Evolutionary conservation across 768 basidiomycete genomes (phyloP), one percentile per base, ranked within the genome.

Genomic region (Hygrophoropsis aurantiaca): DNA sequence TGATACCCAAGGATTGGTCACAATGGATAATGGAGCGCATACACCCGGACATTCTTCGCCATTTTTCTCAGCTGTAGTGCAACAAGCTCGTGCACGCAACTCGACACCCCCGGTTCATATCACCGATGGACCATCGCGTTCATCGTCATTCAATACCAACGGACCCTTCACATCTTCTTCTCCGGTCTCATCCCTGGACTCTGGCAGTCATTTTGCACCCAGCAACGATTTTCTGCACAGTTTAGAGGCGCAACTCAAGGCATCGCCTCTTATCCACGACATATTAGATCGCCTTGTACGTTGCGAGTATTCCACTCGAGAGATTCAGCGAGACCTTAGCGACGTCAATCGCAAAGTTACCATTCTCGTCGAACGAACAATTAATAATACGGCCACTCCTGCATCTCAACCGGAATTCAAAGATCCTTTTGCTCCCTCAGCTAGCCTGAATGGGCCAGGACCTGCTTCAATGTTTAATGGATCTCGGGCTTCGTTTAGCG

Each of bases 321-420:
- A 90, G 56, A 81, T 92, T 35, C 86, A 87, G 55, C 78, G 81
- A 7, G 85, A 90, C 56, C 72, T 93, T 33, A 72, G 72, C 10
- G 87, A 90, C 55, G 74, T 93, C 39, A 80, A 84, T 52, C 82
- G 81, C 60, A 93, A 92, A 69, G 79, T 92, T 50, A 81, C 85
- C 58, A 57, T 90, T 13, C 74, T 93, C 44, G 71, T 92, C 23
- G 88, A 91, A 50, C 80, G 84, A 21, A 77, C 81, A 10, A 61
- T 87, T 44, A 58, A 50, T 40, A 61, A 37, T 34, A 30, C 37
- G n/a, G 44, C 47, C 21, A 55, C 41, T n/a, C 44, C 40, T 57
- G 58, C 19, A 47, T 55, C 52, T 23, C 77, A 82, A 47, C 85
- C 85, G n/a, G 88, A 90, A 55, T 91, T 90, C 73, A 85, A 86